Evolutionary conservation across 2,329 filamentous ascomycete genomes (phyloP), one percentile per base, ranked within the genome.

Genomic region (Cercospora sp.): DNA sequence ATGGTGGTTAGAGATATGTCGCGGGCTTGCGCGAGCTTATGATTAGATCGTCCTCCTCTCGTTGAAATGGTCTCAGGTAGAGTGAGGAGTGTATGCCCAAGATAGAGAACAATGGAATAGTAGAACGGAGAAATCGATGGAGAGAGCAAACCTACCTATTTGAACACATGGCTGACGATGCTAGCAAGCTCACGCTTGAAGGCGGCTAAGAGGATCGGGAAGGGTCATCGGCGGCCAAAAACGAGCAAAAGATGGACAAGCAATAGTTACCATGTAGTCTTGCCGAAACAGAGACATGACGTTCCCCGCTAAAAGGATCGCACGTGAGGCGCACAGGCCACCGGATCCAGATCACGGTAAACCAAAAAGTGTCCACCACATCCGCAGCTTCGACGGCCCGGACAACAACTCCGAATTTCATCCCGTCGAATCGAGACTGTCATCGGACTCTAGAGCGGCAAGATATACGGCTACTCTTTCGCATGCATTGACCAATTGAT

Each of bases 201-300:
- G 51, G 26, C 62, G 62, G 62, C 62, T 59, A 65, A 65, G 32
- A 43, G 26, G 26, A 40, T 63, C 61, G 61, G 61, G 49, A 63
- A 63, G 49, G 43, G 62, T 37, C 51, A 59, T 45, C 62, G 51
- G 62, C 21, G 51, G 13, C 32, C 32, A 58, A 37, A 45, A 45
- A 30, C 21, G 62, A 43, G 62, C 32, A 28, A 55, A 45, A 59
- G 40, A 59, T 12, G 51, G 30, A 53, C 55, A 18, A 58, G 62
- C 55, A 58, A 58, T 26, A 65, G 18, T 65, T 65, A 24, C 62
- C 62, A 43, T 59, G 62, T 58, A 28, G 32, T 65, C 18, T 65
- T 65, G 62, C 62, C 62, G 62, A 65, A 53, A 43, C 37, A 62
- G 26, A 62, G 40, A 62, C 26, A 58, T 64, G 62, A 64, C 62